Percentiles rank a stretch among this genome's conserved stretches.
phyloP scores from a whole-genome alignment of 2,329 filamentous ascomycete species.

The Sarocladium strictum region DNA sequence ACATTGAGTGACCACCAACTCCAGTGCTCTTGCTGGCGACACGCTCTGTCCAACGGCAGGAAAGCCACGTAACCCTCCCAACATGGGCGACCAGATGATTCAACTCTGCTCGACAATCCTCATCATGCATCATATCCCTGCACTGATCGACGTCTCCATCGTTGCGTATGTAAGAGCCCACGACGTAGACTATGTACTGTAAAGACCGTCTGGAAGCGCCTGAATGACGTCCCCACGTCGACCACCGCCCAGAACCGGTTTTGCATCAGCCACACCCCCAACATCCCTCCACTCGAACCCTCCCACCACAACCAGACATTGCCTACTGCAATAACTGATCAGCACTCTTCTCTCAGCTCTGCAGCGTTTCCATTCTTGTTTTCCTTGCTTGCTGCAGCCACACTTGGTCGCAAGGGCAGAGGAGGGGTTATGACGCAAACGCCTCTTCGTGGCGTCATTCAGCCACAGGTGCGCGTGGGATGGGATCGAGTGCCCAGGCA shows the following conservation, averaged over 20 bases:
- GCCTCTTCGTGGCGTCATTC: slow-evolving; percentile 7
- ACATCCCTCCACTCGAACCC: neutral
- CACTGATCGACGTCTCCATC: neutral
- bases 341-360: too few species aligned
- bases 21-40: too few species aligned
- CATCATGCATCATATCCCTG: neutral
- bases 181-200: too few species aligned
- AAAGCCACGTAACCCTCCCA: too few species aligned
- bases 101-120: neutral
- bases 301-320: neutral
- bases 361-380: too few species aligned
- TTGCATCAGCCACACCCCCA: slow-evolving; percentile 6
- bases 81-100: neutral
- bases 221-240: neutral
- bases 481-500: too few species aligned
- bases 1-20: too few species aligned
- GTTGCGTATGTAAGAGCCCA: too few species aligned
- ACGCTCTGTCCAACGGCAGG: too few species aligned
- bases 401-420: too few species aligned
- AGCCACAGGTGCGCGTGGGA: slow-evolving; percentile 7
- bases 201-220: too few species aligned
- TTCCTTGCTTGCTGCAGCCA: slow-evolving; percentile 5
- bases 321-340: neutral
- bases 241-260: slow-evolving; percentile 2
- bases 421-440: slow-evolving; percentile 8